Percentiles rank a stretch among this genome's conserved stretches.
phyloP scores from a whole-genome alignment of 805 yeast species.

The Barnettozyma wickerhamii region DNA sequence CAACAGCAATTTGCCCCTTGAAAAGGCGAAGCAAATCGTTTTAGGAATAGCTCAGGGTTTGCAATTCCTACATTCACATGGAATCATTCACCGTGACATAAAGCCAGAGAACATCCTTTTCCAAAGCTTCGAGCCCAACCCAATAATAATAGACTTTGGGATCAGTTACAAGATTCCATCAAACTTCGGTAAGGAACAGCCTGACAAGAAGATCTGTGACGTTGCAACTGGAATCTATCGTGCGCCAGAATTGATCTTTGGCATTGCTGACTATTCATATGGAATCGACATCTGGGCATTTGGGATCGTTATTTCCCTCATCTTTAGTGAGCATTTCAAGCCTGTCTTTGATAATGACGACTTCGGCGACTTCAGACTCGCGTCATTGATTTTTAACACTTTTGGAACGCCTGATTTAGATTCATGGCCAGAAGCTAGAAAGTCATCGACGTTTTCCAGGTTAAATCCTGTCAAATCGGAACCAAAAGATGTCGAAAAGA shows the following conservation, averaged over 20 bases:
- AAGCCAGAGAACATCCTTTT: conserved; percentile 79
- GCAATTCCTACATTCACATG: conserved; percentile 61
- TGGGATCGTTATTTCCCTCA: conserved; percentile 55
- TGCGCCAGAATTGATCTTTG: conserved; percentile 71
- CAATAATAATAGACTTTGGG: conserved; percentile 40
- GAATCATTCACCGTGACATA: conserved; percentile 88
- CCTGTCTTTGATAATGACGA: conserved; percentile 36
- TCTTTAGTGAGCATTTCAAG: conserved; percentile 38
- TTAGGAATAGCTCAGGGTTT: conserved; percentile 43
- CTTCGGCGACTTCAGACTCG: conserved; percentile 53
- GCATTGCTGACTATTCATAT: conserved; percentile 46
- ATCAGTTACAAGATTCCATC: conserved; percentile 36
- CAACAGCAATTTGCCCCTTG: conserved; percentile 15
- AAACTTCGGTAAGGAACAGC: conserved; percentile 58
- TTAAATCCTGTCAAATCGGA: conserved; percentile 26
- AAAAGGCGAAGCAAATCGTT: conserved; percentile 28
- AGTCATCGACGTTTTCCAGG: conserved; percentile 32
- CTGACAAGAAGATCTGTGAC: conserved; percentile 41
- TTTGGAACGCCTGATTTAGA: conserved; percentile 62
- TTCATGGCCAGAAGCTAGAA: conserved; percentile 40
- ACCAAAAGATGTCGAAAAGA: conserved; percentile 18
- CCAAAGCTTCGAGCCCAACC: conserved; percentile 25
- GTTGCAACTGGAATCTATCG: conserved; percentile 63
- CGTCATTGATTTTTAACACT: conserved; percentile 46
- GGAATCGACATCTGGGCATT: conserved; percentile 70